Evolutionary conservation across 768 basidiomycete genomes (phyloP).

Genomic region (Guyanaporus albipodus): DNA sequence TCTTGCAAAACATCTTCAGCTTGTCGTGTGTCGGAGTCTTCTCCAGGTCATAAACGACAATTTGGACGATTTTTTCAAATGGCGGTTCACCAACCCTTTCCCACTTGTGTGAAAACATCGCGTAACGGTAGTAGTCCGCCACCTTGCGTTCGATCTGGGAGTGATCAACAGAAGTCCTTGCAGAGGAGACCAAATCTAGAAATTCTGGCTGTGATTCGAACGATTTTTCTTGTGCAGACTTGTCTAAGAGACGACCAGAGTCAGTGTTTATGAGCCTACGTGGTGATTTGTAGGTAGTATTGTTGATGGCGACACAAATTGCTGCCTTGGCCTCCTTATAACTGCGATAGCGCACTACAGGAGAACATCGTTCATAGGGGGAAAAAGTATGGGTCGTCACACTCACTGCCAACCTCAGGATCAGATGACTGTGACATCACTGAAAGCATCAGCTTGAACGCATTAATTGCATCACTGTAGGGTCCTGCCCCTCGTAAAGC

Average conservation of each 20-base stretch:
- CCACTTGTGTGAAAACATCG: not conserved
- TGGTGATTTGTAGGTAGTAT: not conserved
- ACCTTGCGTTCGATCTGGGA: not conserved
- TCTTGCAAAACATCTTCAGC: not conserved
- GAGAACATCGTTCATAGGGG: not conserved
- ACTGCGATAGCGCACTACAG: too few species aligned
- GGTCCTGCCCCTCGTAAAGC: not conserved
- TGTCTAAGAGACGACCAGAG: not conserved
- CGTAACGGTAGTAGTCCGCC: not conserved
- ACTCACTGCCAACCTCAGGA: not conserved
- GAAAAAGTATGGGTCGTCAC: too few species aligned
- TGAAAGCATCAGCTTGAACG: conserved; percentile 1
- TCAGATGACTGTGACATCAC: not conserved
- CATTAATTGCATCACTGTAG: not conserved
- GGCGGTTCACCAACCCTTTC: not conserved
- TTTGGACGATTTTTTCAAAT: not conserved
- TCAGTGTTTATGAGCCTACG: not conserved
- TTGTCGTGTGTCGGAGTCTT: not conserved
- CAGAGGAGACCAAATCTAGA: not conserved
- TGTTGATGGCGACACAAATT: not conserved
- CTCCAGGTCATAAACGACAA: not conserved
- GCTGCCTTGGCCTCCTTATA: not conserved
- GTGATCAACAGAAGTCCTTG: not conserved
- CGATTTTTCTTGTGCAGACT: not conserved
- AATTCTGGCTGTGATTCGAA: not conserved